Conservation (phyloP, 176 grass and related monocot genomes). For the Triticum turgidum region DNA sequence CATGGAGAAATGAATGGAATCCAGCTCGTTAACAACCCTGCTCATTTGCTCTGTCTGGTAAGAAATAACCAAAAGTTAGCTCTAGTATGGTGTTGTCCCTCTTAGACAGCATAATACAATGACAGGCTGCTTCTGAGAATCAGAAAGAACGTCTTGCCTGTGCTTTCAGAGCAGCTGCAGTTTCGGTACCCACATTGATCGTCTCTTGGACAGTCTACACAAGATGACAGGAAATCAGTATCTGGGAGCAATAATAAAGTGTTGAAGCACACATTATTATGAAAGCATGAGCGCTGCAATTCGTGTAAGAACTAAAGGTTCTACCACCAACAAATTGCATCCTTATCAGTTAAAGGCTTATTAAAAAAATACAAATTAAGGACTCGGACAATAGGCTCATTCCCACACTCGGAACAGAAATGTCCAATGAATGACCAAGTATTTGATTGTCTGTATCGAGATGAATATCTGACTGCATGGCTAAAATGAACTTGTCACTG, state of each 20-base stretch:
- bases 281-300: neutral
- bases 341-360: conserved; percentile 2
- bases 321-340: neutral
- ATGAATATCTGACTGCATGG: neutral
- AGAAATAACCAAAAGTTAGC: conserved; percentile 24
- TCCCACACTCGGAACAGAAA: neutral
- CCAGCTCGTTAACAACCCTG: conserved; percentile 89
- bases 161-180: conserved; percentile 85
- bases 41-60: conserved; percentile 98
- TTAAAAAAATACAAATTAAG: neutral
- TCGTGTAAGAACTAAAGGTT: neutral
- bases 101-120: conserved; percentile 12
- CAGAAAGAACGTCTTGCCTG: conserved; percentile 48
- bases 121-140: conserved; percentile 7
- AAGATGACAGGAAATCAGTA: conserved; percentile 34
- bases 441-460: neutral
- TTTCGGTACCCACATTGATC: conserved; percentile 87
- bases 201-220: conserved; percentile 89
- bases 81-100: neutral
- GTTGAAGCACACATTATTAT: neutral
- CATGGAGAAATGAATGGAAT: conserved; percentile 97
- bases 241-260: conserved; percentile 11
- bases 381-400: neutral
- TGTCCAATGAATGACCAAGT: neutral
- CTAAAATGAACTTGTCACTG: neutral